phyloP scores from a whole-genome alignment of 805 yeast genomes.

The Kuraishia cidri region DNA sequence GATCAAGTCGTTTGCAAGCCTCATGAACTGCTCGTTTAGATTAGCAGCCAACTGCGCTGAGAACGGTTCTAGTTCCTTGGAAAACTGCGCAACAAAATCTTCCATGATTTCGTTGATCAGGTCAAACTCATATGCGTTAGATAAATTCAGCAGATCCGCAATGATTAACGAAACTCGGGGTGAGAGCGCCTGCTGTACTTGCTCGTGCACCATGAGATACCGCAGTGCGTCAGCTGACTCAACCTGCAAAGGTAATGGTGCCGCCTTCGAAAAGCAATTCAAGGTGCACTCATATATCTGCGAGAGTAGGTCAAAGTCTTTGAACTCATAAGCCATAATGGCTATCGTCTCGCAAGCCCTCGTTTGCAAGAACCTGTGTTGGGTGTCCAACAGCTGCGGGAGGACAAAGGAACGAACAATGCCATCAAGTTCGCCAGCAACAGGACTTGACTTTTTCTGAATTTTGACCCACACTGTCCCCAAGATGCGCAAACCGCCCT shows the following conservation, averaged over 20 bases:
- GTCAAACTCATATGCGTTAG: slow-evolving; percentile 76
- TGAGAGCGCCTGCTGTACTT: slow-evolving; percentile 51
- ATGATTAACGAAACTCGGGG: slow-evolving; percentile 64
- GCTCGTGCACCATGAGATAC: slow-evolving; percentile 23
- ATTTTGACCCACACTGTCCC: slow-evolving; percentile 56
- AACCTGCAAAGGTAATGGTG: slow-evolving; percentile 38
- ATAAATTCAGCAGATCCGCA: slow-evolving; percentile 62
- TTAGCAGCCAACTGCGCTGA: slow-evolving; percentile 60
- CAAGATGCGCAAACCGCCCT: slow-evolving; percentile 69
- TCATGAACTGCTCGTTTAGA: slow-evolving; percentile 65
- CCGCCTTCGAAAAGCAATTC: slow-evolving; percentile 21
- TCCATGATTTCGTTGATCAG: slow-evolving; percentile 85
- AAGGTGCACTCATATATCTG: slow-evolving; percentile 25
- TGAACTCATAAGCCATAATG: slow-evolving; percentile 11
- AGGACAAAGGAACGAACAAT: slow-evolving; percentile 52
- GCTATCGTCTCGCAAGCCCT: slow-evolving; percentile 54
- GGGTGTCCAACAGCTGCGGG: slow-evolving; percentile 46
- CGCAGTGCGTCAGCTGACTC: slow-evolving; percentile 46
- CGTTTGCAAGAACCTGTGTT: slow-evolving; percentile 61
- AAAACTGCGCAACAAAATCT: slow-evolving; percentile 80
- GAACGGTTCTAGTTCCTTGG: slow-evolving; percentile 84
- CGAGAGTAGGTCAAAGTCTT: slow-evolving; percentile 17
- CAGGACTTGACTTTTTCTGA: slow-evolving; percentile 41
- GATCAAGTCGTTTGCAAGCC: slow-evolving; percentile 57
- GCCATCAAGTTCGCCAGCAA: slow-evolving; percentile 48